Conservation (phyloP, 2,329 filamentous ascomycete species). For the Myotisia sp. region DNA sequence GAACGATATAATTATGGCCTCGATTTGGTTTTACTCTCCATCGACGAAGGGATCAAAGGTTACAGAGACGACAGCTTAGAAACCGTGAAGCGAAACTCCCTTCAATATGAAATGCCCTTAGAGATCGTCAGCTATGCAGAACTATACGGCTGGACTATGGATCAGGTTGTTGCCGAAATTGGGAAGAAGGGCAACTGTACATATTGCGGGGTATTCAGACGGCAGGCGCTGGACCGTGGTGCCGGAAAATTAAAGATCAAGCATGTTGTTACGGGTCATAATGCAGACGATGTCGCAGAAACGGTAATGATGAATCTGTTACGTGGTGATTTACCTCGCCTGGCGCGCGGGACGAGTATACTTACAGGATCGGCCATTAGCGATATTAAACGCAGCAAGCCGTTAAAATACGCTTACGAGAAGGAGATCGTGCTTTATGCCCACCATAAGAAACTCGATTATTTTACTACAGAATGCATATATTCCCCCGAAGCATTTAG, state of each 20-base stretch:
- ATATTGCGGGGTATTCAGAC: conserved; percentile 90
- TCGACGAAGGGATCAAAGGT: conserved; percentile 94
- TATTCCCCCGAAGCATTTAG: conserved; percentile 96
- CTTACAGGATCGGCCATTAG: conserved; percentile 63
- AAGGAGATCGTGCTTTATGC: conserved; percentile 98
- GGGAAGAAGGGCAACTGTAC: conserved; percentile 99
- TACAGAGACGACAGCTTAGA: conserved; percentile 93
- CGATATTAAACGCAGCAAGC: conserved; percentile 89
- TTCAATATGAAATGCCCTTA: conserved; percentile 80
- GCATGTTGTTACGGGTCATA: conserved; percentile 94
- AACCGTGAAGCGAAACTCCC: conserved; percentile 86
- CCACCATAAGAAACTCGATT: conserved; percentile 90
- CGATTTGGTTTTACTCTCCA: conserved; percentile 71
- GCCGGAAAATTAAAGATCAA: conserved; percentile 74
- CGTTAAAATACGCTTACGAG: conserved; percentile 94
- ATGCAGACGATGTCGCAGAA: conserved; percentile 93
- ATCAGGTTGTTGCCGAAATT: conserved; percentile 89
- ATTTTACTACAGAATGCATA: conserved; percentile 96
- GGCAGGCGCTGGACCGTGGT: conserved; percentile 85
- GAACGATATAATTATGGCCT: conserved; percentile 77
- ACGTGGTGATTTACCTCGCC: conserved; percentile 71
- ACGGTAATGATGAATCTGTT: conserved; percentile 96
- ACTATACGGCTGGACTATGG: conserved; percentile 98
- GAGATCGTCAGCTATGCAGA: conserved; percentile 88
- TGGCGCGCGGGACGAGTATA: conserved; percentile 82